Evolutionary conservation across 2,329 filamentous ascomycete genomes (phyloP).

Genomic region (Fusarium brevicatenulatum): DNA sequence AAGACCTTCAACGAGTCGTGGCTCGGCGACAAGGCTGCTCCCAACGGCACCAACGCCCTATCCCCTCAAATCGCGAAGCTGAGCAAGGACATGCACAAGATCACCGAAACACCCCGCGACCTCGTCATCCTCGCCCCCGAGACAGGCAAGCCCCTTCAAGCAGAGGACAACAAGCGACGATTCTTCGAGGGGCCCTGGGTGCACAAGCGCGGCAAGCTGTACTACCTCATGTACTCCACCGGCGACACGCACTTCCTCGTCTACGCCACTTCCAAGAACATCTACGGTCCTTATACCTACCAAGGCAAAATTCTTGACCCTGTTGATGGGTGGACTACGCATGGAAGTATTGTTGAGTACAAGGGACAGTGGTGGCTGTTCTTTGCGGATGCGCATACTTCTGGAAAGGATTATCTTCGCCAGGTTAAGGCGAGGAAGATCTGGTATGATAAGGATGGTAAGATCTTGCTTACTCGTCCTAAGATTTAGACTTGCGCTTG

Average conservation of each 20-base stretch:
- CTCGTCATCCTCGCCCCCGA: conserved; percentile 10
- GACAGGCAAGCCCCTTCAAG: conserved; percentile 11
- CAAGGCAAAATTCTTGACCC: conserved; percentile 12
- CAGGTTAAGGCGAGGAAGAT: conserved; percentile 26
- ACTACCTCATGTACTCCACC: conserved; percentile 21
- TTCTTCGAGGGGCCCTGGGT: conserved; percentile 16
- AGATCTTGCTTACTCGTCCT: background rate
- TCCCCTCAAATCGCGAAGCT: conserved; percentile 19
- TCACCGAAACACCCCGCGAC: conserved; percentile 17
- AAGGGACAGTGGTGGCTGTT: conserved; percentile 19
- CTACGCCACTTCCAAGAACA: conserved; percentile 10
- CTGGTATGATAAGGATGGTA: conserved; percentile 18
- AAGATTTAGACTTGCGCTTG: background rate
- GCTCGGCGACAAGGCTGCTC: background rate
- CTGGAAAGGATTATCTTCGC: conserved; percentile 7
- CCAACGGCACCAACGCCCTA: conserved; percentile 3
- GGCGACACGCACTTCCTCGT: conserved; percentile 11
- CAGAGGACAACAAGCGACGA: conserved; percentile 1
- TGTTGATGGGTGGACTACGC: conserved; percentile 17
- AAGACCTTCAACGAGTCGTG: conserved; percentile 11
- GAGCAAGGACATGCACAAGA: conserved; percentile 17
- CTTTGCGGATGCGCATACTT: conserved; percentile 16
- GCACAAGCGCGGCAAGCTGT: conserved; percentile 14
- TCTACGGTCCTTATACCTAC: conserved; percentile 20
- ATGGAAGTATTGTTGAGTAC: conserved; percentile 20